Conservation (phyloP, 768 basidiomycete species). For the Xerocomellus dryophilus region DNA sequence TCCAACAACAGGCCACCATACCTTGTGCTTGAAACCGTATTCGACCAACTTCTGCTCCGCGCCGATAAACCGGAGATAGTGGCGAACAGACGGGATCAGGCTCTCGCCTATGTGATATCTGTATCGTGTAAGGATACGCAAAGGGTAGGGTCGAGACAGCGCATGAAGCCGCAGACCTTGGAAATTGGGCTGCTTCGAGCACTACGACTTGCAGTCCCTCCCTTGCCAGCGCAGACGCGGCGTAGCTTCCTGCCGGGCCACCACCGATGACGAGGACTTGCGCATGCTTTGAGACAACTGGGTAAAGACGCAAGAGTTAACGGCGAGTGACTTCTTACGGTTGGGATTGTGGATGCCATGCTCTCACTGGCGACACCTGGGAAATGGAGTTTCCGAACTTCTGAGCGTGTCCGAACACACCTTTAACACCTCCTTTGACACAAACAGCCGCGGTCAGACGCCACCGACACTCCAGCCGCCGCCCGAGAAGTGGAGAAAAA, state of each 20-base stretch:
- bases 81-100: constrained; percentile 48
- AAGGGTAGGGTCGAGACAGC: too few relatives aligned
- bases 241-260: constrained; percentile 56
- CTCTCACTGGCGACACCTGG: too few relatives aligned
- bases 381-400: too few relatives aligned
- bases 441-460: too few relatives aligned
- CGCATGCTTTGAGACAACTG: constrained; percentile 14
- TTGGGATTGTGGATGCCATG: constrained; percentile 20
- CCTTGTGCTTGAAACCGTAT: constrained; percentile 49
- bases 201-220: constrained; percentile 58
- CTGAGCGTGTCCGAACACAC: too few relatives aligned
- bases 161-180: constrained; percentile 37
- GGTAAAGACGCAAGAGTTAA: background rate
- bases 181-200: constrained; percentile 54
- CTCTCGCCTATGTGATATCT: constrained; percentile 52
- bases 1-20: constrained; percentile 12
- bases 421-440: too few relatives aligned
- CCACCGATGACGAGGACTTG: constrained; percentile 53
- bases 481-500: too few relatives aligned
- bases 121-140: background rate
- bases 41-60: constrained; percentile 42
- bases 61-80: constrained; percentile 51
- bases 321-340: constrained; percentile 13
- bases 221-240: constrained; percentile 52
- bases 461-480: too few relatives aligned